Evolutionary conservation across 345 rosid species (phyloP).

Genomic region (Eucalyptus marginata): DNA sequence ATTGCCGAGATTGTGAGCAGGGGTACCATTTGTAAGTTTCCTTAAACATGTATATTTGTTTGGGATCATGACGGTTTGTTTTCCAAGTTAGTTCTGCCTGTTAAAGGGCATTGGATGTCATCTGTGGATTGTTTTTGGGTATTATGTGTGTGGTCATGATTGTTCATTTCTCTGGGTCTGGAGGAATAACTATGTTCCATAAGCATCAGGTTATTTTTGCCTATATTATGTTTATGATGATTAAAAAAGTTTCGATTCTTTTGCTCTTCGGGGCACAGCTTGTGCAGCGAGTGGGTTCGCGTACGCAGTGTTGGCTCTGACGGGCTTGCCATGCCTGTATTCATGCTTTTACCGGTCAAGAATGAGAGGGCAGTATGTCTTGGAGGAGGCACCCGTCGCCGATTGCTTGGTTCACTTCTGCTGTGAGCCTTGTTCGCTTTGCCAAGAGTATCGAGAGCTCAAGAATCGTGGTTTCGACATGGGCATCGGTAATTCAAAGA

Average conservation of each 20-base stretch:
- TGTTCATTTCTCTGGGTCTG: not conserved
- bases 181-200: not conserved
- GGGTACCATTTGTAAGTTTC: conserved; percentile 20
- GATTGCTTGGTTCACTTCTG: conserved; percentile 45
- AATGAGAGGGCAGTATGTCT: conserved; percentile 29
- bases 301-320: conserved; percentile 20
- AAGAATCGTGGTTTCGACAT: conserved; percentile 38
- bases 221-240: not conserved
- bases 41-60: not conserved
- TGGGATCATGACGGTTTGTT: not conserved
- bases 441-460: conserved; percentile 44
- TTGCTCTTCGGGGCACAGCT: conserved; percentile 2
- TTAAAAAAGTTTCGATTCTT: not conserved
- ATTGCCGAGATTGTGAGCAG: conserved; percentile 28
- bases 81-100: not conserved
- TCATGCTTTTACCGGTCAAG: conserved; percentile 29
- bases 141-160: not conserved
- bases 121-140: not conserved
- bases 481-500: conserved; percentile 23
- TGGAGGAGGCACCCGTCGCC: conserved; percentile 31
- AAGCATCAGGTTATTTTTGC: not conserved
- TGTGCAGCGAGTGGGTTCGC: conserved; percentile 29
- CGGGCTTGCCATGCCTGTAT: conserved; percentile 21
- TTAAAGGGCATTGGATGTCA: not conserved
- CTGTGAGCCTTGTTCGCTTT: conserved; percentile 32